These are phyloP conservation scores for Podospora pseudoanserina DNA, from an alignment of 495 filamentous ascomycete genomes.

Conservation along the genomic window DNA sequence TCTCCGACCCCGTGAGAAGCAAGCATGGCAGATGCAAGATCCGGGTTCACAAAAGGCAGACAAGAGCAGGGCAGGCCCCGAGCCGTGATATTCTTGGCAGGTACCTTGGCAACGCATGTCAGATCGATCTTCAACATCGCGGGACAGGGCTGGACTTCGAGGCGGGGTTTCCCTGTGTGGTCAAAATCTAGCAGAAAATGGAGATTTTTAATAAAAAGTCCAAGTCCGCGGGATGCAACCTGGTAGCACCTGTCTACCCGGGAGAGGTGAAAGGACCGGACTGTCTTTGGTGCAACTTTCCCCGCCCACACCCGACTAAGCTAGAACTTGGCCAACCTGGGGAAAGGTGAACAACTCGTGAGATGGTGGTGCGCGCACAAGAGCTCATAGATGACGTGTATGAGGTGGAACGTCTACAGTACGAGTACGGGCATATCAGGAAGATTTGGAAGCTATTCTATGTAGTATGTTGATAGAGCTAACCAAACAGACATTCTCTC, in stretches of 20 bases:
- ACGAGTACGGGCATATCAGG: background rate
- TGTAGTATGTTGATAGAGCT: background rate
- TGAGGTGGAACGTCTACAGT: background rate
- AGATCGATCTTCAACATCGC: constrained; percentile 8
- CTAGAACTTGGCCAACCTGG: background rate
- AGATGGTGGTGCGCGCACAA: background rate
- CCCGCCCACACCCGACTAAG: background rate
- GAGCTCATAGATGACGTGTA: background rate
- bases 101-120: constrained; percentile 22
- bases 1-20: background rate
- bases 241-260: background rate
- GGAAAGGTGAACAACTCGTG: background rate
- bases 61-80: background rate
- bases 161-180: background rate
- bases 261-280: background rate
- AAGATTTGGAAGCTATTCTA: background rate
- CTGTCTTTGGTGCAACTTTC: background rate
- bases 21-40: background rate
- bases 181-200: background rate
- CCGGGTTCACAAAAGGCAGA: background rate
- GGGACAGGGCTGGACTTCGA: background rate
- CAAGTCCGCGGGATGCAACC: background rate
- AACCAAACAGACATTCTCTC: background rate
- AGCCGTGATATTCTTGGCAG: constrained; percentile 15
- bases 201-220: background rate